phyloP scores from a whole-genome alignment of 2,329 filamentous ascomycete genomes.

The Venturia asperata region DNA sequence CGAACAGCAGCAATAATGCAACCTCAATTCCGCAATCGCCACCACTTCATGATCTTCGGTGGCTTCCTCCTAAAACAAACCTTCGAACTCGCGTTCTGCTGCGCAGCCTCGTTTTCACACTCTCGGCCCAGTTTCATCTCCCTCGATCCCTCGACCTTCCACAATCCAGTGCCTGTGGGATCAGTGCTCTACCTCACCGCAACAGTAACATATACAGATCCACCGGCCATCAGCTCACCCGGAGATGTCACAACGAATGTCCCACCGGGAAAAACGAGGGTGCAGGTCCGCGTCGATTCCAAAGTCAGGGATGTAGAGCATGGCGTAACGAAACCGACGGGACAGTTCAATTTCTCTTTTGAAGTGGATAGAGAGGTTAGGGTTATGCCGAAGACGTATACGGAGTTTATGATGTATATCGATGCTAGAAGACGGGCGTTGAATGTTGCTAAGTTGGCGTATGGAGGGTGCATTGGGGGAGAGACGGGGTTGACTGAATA shows the following conservation, averaged over 20 bases:
- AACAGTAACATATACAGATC: constrained; percentile 65
- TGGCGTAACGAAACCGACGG: constrained; percentile 58
- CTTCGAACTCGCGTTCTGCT: constrained; percentile 70
- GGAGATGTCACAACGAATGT: constrained; percentile 27
- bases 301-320: constrained; percentile 68
- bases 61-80: constrained; percentile 68
- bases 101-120: constrained; percentile 63
- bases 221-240: constrained; percentile 40
- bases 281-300: constrained; percentile 64
- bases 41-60: constrained; percentile 74
- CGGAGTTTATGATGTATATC: constrained; percentile 54
- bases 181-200: constrained; percentile 68
- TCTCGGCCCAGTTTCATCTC: constrained; percentile 63
- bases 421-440: constrained; percentile 52
- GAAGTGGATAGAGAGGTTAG: constrained; percentile 57
- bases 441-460: constrained; percentile 33
- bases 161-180: constrained; percentile 68
- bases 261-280: constrained; percentile 47
- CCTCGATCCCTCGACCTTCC: constrained; percentile 66
- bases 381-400: constrained; percentile 55
- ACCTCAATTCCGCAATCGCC: constrained; percentile 61
- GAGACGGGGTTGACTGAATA: constrained; percentile 11
- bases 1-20: constrained; percentile 68
- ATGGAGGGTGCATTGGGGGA: background rate
- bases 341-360: constrained; percentile 72